Conservation (phyloP, 371 early-diverging fungal species). For the Lichtheimia hyalospora region DNA sequence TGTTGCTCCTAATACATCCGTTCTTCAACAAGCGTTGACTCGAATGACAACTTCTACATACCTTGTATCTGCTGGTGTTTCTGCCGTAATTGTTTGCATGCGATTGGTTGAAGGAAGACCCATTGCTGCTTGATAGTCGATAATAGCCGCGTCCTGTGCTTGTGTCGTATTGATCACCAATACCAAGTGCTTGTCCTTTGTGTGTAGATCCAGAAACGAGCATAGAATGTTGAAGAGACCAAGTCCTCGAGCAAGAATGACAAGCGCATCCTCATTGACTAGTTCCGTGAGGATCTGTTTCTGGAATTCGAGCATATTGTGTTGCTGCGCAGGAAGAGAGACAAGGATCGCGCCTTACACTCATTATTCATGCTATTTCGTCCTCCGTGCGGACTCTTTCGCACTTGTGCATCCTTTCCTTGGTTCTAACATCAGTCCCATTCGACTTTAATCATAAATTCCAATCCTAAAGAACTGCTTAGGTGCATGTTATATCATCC, state of each 20-base stretch:
- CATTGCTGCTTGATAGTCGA: conserved; percentile 53
- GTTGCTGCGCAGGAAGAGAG: neutral
- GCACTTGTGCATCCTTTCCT: too few relatives aligned
- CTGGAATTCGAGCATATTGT: conserved; percentile 62
- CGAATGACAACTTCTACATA: conserved; percentile 3
- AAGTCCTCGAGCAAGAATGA: conserved; percentile 81
- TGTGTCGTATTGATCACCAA: conserved; percentile 78
- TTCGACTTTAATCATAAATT: too few relatives aligned
- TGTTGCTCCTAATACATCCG: conserved; percentile 41
- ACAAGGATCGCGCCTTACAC: neutral
- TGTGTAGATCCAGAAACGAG: conserved; percentile 68
- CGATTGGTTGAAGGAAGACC: conserved; percentile 37
- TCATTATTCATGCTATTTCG: too few relatives aligned
- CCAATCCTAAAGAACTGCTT: too few relatives aligned
- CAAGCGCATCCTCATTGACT: conserved; percentile 77
- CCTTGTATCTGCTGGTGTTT: conserved; percentile 65
- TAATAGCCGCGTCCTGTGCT: conserved; percentile 61
- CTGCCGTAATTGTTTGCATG: conserved; percentile 60
- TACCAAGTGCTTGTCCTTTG: conserved; percentile 72
- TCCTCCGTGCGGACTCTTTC: too few relatives aligned
- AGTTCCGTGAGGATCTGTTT: conserved; percentile 69
- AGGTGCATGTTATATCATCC: too few relatives aligned
- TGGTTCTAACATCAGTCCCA: too few relatives aligned
- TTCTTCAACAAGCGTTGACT: neutral
- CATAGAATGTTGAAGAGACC: conserved; percentile 73